Conservation (phyloP, 805 yeast species). For the Kuraishia hungarica region DNA sequence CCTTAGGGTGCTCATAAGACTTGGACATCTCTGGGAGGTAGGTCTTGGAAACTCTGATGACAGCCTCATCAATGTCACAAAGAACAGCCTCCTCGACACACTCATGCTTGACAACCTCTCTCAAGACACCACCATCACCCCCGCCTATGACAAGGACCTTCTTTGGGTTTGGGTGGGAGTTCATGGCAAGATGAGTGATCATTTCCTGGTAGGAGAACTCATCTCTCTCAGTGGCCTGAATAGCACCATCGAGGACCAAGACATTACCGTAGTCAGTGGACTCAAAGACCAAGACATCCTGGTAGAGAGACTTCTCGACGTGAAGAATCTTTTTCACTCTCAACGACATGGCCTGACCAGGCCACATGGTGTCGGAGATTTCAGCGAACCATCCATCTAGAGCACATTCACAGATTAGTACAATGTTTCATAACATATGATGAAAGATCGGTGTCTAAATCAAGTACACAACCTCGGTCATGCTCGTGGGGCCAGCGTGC, state of each 20-base stretch:
- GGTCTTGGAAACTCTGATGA: conserved; percentile 60
- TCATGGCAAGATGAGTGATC: conserved; percentile 77
- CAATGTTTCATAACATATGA: background rate
- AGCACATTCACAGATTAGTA: background rate
- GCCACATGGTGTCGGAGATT: conserved; percentile 59
- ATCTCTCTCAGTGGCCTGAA: conserved; percentile 88
- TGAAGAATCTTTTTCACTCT: conserved; percentile 58
- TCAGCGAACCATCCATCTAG: conserved; percentile 79
- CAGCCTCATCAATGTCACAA: conserved; percentile 87
- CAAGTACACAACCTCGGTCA: background rate
- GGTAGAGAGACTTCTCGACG: conserved; percentile 61
- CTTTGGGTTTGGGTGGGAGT: conserved; percentile 68
- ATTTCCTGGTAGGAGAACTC: conserved; percentile 93
- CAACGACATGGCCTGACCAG: conserved; percentile 79
- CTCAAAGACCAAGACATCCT: conserved; percentile 75
- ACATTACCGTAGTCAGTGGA: conserved; percentile 79
- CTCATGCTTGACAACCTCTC: conserved; percentile 70
- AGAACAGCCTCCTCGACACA: conserved; percentile 57
- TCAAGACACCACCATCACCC: conserved; percentile 91
- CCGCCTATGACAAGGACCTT: conserved; percentile 87
- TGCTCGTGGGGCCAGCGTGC: background rate
- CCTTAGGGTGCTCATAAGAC: conserved; percentile 82
- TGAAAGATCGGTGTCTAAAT: background rate
- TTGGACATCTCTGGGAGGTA: conserved; percentile 76
- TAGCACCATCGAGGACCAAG: conserved; percentile 79